phyloP scores from a whole-genome alignment of 305 asterid genomes.

The Fraxinus sp. region DNA sequence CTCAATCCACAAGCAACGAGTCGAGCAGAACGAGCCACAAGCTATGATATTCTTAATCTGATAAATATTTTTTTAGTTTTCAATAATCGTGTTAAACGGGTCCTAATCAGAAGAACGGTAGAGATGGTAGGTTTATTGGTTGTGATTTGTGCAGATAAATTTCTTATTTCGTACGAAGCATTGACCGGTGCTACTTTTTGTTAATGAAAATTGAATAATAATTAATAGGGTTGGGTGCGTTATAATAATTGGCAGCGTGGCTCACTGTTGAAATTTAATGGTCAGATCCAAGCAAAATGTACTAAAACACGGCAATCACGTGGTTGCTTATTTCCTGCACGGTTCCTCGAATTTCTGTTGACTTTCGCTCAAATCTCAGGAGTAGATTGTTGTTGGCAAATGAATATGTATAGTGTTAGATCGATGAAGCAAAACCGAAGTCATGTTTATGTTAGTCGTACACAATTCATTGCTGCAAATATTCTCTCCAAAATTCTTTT shows the following conservation, averaged over 20 bases:
- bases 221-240: not conserved
- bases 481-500: not conserved
- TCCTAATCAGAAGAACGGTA: not conserved
- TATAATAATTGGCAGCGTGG: not conserved
- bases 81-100: not conserved
- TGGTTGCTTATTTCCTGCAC: constrained; percentile 53
- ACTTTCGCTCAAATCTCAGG: constrained; percentile 42
- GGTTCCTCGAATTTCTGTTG: constrained; percentile 45
- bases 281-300: constrained; percentile 28
- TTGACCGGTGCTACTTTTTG: not conserved
- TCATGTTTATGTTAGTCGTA: not conserved
- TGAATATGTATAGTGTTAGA: not conserved
- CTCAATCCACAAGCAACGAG: too few relatives aligned
- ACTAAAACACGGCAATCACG: constrained; percentile 28
- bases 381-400: constrained; percentile 44
- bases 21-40: too few relatives aligned
- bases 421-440: not conserved
- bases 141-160: not conserved
- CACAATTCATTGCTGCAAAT: not conserved
- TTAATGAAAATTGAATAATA: not conserved
- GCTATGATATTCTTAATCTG: too few relatives aligned
- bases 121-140: not conserved
- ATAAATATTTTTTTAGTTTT: too few relatives aligned
- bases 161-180: not conserved
- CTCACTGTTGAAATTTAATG: not conserved